phyloP scores from a whole-genome alignment of 2,329 filamentous ascomycete species.

The Talaromyces rugulosus region DNA sequence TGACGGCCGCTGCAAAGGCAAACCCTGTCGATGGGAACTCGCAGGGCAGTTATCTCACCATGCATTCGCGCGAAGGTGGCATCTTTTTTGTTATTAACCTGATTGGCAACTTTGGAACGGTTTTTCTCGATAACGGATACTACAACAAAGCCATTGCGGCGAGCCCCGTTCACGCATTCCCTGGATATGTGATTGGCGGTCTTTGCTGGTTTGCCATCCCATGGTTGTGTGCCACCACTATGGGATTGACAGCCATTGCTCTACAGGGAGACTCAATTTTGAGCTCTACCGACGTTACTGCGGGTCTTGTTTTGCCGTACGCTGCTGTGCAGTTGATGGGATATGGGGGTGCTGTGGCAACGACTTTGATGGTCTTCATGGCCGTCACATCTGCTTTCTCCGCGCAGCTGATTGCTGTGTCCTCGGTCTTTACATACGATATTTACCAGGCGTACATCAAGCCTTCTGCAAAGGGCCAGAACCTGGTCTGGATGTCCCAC shows the following conservation, averaged over 20 bases:
- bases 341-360: constrained; percentile 72
- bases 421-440: constrained; percentile 84
- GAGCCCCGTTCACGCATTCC: constrained; percentile 76
- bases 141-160: constrained; percentile 94
- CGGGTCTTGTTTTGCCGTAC: constrained; percentile 79
- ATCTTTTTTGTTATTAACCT: constrained; percentile 93
- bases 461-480: constrained; percentile 67
- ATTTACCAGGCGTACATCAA: constrained; percentile 85
- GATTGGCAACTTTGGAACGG: constrained; percentile 76
- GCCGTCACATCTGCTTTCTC: constrained; percentile 82
- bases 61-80: constrained; percentile 73
- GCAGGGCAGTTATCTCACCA: constrained; percentile 79
- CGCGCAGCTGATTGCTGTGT: constrained; percentile 80
- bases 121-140: constrained; percentile 82
- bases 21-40: constrained; percentile 79
- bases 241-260: constrained; percentile 77
- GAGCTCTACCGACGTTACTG: constrained; percentile 67
- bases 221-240: constrained; percentile 82
- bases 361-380: constrained; percentile 81
- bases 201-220: constrained; percentile 91
- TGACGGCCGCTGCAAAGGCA: constrained; percentile 61
- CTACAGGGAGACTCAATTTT: constrained; percentile 74
- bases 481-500: constrained; percentile 77
- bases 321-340: constrained; percentile 80
- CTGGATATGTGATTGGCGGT: constrained; percentile 82